Evolutionary conservation across 306 rosid species (phyloP).

Genomic region (Sphenostylis stenocarpa): DNA sequence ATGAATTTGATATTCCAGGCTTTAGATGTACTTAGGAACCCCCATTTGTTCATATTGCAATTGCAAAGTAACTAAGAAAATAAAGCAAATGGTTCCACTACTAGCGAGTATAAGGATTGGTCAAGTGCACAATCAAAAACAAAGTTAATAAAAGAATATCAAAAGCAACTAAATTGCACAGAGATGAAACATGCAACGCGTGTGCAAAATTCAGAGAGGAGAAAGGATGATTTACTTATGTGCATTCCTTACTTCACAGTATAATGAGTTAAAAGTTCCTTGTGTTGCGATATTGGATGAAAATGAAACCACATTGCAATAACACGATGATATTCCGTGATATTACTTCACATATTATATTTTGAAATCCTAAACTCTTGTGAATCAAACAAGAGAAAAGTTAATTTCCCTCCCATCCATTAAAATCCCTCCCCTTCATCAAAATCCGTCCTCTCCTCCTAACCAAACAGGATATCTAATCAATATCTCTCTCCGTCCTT

Average conservation of each 20-base stretch:
- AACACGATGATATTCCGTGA: no score
- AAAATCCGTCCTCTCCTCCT: no score
- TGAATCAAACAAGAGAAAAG: no score
- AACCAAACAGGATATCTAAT: no score
- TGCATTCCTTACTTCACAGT: neutral
- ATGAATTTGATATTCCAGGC: conserved; percentile 6
- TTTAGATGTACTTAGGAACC: conserved; percentile 9
- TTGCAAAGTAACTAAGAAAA: neutral
- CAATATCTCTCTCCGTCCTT: no score
- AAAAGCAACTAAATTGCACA: conserved; percentile 11
- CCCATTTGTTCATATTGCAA: conserved; percentile 8
- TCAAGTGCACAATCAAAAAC: neutral
- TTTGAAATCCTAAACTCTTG: no score
- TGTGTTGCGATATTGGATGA: neutral
- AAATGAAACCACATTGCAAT: conserved; percentile 9
- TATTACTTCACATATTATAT: no score
- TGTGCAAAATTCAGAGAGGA: neutral
- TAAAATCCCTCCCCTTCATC: no score
- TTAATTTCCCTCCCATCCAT: no score
- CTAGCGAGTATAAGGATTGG: neutral
- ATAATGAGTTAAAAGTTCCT: neutral
- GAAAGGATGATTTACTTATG: neutral
- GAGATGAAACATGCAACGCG: conserved; percentile 3
- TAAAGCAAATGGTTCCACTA: neutral
- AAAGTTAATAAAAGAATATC: conserved; percentile 6